A percentile compares a stretch with the other conserved stretches of the same genome.
These are phyloP conservation scores for Xanthoconium separans DNA, from an alignment of 1,284 basidiomycete species.

Conservation along the genomic window DNA sequence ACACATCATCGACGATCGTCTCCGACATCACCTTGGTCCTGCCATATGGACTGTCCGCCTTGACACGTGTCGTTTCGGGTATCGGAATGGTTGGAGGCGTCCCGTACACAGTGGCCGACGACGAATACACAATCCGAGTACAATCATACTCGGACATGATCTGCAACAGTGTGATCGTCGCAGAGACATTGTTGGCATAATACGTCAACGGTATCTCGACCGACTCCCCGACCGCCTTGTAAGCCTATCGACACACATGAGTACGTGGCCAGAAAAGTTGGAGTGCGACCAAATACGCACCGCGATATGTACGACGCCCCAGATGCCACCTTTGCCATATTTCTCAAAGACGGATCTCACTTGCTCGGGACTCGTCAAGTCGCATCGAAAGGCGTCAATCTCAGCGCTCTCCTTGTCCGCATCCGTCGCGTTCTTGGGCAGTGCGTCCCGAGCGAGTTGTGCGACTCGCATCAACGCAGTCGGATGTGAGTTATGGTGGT, in stretches of 20 bases:
- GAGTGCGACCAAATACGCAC: slow-evolving; percentile 43
- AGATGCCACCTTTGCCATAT: slow-evolving; percentile 91
- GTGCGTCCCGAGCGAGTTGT: slow-evolving; percentile 72
- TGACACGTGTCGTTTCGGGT: slow-evolving; percentile 86
- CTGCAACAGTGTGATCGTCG: slow-evolving; percentile 81
- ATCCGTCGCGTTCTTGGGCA: slow-evolving; percentile 63
- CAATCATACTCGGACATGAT: slow-evolving; percentile 85
- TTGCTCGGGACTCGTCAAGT: slow-evolving; percentile 73
- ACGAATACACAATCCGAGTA: slow-evolving; percentile 92
- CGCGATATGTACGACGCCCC: slow-evolving; percentile 96
- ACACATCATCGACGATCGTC: slow-evolving; percentile 87
- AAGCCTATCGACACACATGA: slow-evolving; percentile 57
- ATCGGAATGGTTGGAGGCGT: slow-evolving; percentile 92
- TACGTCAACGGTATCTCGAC: slow-evolving; percentile 91
- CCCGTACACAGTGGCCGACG: slow-evolving; percentile 99
- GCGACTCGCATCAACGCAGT: slow-evolving; percentile 72
- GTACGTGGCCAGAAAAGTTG: not conserved
- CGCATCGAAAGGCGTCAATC: slow-evolving; percentile 69
- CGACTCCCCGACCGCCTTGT: slow-evolving; percentile 99
- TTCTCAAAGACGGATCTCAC: slow-evolving; percentile 78
- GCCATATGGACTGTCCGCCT: slow-evolving; percentile 93
- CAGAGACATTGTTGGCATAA: slow-evolving; percentile 89
- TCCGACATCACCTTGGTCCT: slow-evolving; percentile 96
- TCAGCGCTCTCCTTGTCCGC: slow-evolving; percentile 64
- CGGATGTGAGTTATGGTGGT: slow-evolving; percentile 88